Evolutionary conservation across 1,139 yeast species (phyloP), one percentile per base, ranked within the genome.

Genomic region (Suhomyces bribrorum): DNA sequence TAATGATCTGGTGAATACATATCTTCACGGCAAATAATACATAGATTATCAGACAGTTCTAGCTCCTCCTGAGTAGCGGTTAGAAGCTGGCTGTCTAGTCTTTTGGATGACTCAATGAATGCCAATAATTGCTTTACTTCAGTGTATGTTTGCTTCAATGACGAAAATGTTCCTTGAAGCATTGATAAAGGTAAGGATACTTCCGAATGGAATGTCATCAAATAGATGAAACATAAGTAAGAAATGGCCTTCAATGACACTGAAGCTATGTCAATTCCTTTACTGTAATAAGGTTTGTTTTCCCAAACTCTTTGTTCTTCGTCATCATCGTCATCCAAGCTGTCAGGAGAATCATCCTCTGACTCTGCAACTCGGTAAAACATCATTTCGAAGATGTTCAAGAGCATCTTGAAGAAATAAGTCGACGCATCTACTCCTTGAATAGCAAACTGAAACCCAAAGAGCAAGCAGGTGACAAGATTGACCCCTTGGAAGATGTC

Each of bases 21-120:
- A 44, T 84, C 94, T 46, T 87, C 96, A 33, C 95, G 77, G 59
- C 96, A 88, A 29, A 88, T 83, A 43, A 86, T 86, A 61, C 96
- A 88, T 26, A 85, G 66, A 43, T 74, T 76, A 46, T 82, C 79
- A 29, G 79, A 79, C 8, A 74, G 69, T 13, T 63, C 71, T 45
- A 90, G 66, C 40, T 89, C 95, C 23, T 69, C 76, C 22, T 62
- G 67, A 4, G 81, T 73, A 2, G 85, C 86, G 38, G 80, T 75
- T 5, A 75, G 76, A 38, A 92, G 66, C 46, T 77, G 81, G 26
- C 73, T 66, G 46, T 86, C 89, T 55, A 92, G 67, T 48, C 81
- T 77, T 35, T 77, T 77, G 5, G 86, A 68, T 12, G 89, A 85
- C 44, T 75, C 76, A 36, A 82, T 64, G 50, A 79, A 81, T 36